These are phyloP conservation scores for Endoconidiophora polonica DNA, from an alignment of 2,329 filamentous ascomycete species.

Conservation along the genomic window DNA sequence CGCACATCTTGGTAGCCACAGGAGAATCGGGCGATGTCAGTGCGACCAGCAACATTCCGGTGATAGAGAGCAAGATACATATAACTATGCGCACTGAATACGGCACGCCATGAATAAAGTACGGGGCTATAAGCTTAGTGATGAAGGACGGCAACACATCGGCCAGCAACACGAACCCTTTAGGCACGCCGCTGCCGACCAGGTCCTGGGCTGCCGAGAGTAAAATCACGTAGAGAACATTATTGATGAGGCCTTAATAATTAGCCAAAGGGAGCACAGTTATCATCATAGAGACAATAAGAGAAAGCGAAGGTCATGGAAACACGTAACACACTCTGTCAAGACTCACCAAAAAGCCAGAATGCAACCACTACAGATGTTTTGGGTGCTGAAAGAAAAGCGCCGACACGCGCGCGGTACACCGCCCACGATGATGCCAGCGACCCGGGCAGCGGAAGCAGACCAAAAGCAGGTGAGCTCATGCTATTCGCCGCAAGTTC, in stretches of 20 bases:
- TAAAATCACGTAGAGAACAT: conserved; percentile 94
- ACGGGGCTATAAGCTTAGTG: conserved; percentile 76
- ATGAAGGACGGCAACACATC: conserved; percentile 82
- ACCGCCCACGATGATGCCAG: conserved; percentile 54
- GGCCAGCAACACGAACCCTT: conserved; percentile 81
- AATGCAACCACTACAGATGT: conserved; percentile 62
- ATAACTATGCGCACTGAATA: conserved; percentile 59
- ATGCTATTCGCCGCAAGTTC: too few relatives aligned
- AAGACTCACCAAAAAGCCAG: conserved; percentile 68
- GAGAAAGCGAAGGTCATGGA: not conserved
- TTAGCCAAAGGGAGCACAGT: too few relatives aligned
- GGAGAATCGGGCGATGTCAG: conserved; percentile 44
- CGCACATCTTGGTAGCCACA: conserved; percentile 56
- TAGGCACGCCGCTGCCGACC: conserved; percentile 68
- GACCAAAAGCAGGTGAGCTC: conserved; percentile 15
- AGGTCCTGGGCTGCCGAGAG: conserved; percentile 90
- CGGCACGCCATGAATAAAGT: conserved; percentile 79
- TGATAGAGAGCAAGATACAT: conserved; percentile 59
- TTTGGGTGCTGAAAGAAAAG: conserved; percentile 50
- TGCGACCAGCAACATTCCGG: conserved; percentile 79
- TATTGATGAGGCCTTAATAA: conserved; percentile 50
- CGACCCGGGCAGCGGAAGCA: conserved; percentile 41
- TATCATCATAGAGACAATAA: too few relatives aligned
- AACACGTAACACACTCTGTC: not conserved
- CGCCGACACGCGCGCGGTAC: conserved; percentile 48